These are phyloP conservation scores for Trichosanthes truncata DNA, from an alignment of 306 rosid species.

Conservation along the genomic window DNA sequence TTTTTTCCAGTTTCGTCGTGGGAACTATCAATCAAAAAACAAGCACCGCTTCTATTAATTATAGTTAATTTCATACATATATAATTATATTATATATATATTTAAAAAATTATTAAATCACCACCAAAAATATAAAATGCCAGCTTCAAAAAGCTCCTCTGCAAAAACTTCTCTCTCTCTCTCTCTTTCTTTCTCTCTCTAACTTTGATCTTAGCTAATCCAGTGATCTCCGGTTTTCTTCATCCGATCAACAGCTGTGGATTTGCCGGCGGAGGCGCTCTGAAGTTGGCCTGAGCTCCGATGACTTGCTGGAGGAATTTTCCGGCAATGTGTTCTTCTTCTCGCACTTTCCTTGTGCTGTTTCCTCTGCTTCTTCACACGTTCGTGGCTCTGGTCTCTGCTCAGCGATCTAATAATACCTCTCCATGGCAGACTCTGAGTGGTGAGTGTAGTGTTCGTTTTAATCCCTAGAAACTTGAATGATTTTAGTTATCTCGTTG, in stretches of 20 bases:
- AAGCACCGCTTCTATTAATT: slow-evolving; percentile 8
- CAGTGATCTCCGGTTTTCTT: neutral
- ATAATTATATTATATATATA: neutral
- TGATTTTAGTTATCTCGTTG: neutral
- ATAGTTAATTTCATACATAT: neutral
- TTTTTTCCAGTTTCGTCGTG: neutral
- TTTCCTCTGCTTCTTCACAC: slow-evolving; percentile 36
- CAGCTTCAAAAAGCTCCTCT: slow-evolving; percentile 23
- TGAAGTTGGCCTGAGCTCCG: slow-evolving; percentile 1
- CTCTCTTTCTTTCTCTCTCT: slow-evolving; percentile 4
- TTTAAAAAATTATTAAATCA: neutral
- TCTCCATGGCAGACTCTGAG: slow-evolving; percentile 50
- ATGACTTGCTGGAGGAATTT: slow-evolving; percentile 16
- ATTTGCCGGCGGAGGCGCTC: slow-evolving; percentile 1
- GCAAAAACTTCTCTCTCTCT: slow-evolving; percentile 5
- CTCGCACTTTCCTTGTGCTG: slow-evolving; percentile 32
- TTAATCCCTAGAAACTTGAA: neutral
- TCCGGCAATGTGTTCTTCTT: slow-evolving; percentile 49
- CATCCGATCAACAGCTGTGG: neutral
- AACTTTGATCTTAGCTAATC: neutral
- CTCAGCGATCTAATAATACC: slow-evolving; percentile 50
- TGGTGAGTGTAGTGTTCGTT: slow-evolving; percentile 25
- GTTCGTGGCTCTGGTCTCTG: slow-evolving; percentile 37
- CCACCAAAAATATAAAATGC: slow-evolving; percentile 14
- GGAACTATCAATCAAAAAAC: neutral